Evolutionary conservation across 2,329 filamentous ascomycete genomes (phyloP).

Genomic region (Hypoxylon sp.): DNA sequence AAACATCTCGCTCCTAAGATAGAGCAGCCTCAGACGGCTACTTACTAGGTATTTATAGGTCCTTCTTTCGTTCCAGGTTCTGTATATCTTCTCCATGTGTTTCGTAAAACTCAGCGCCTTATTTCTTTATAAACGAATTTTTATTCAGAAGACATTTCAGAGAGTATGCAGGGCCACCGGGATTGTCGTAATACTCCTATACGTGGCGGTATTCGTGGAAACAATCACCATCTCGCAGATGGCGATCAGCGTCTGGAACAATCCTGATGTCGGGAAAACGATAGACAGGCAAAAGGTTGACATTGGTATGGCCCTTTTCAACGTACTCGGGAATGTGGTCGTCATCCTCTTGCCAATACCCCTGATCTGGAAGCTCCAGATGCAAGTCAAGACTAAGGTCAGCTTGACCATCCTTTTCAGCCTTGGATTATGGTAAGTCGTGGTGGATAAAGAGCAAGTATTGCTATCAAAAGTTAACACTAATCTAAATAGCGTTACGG

Average conservation of each 20-base stretch:
- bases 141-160: slow-evolving; percentile 43
- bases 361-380: slow-evolving; percentile 62
- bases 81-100: slow-evolving; percentile 53
- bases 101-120: slow-evolving; percentile 56
- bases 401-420: slow-evolving; percentile 60
- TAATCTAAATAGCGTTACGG: slow-evolving; percentile 15
- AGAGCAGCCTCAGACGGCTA: not conserved
- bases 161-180: slow-evolving; percentile 19
- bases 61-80: slow-evolving; percentile 53
- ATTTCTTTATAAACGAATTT: slow-evolving; percentile 55
- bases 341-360: slow-evolving; percentile 64
- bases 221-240: slow-evolving; percentile 42
- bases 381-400: slow-evolving; percentile 59
- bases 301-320: slow-evolving; percentile 55
- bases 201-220: slow-evolving; percentile 33
- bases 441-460: not conserved
- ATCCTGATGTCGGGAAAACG: slow-evolving; percentile 35
- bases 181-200: slow-evolving; percentile 49
- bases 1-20: not conserved
- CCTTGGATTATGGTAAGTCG: slow-evolving; percentile 60
- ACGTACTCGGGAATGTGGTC: slow-evolving; percentile 62
- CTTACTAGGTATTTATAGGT: slow-evolving; percentile 39
- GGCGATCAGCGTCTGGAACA: slow-evolving; percentile 49
- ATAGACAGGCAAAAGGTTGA: slow-evolving; percentile 54
- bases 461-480: slow-evolving; percentile 1